Base-by-base conservation (phyloP, 1,284 basidiomycete genomes). In the Leccinum ambiguum region DNA sequence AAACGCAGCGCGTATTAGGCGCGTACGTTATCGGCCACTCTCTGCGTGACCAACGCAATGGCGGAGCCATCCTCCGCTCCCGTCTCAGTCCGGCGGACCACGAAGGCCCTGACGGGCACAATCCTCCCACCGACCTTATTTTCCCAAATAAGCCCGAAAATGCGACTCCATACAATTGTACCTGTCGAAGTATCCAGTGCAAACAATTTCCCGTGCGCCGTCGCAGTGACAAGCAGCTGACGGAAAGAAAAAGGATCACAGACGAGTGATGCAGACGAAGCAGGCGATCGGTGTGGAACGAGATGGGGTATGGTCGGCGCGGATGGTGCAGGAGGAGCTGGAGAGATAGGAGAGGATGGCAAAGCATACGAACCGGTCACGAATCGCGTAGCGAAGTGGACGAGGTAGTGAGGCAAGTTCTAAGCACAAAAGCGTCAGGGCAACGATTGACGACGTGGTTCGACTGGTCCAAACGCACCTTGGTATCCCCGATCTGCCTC, bases 201-300 rank as follows among this genome's bases (percentile, higher is more conserved):
- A 72, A 90, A 94, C 0, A 96, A 71, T 74, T 94, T 94, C 18
- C 94, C 94, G 41, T 84, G 81, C 2, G 79, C 70, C 2, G 92
- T 94, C 0, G 88, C 91, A 3, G 83, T 84, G 3, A 97, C 84
- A 60, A 96, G 84, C 50, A 98, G 76, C 75, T 97, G 94, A 59
- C 91, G 84, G 77, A 97, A 94, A 0, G 94, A 96, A 74, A 97
- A 97, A 2, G 88, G 79, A 73, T 97, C 94, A 3, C 92, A 86
- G 60, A 81, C 80, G 1, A 90, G 79, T 2, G 77, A 65, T 30
- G 72, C 74, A 69, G 50, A 74, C 66, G 63, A 82, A 78, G 21
- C 81, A 11, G 66, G 65, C 10, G 63, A 71, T 36, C 26, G 68
- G 0, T 45, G 7, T 13, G 74, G 74, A 45, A 71, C 6, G 39